These are phyloP conservation scores for Phaeotremella fagi DNA, from an alignment of 768 basidiomycete genomes.

Conservation along the genomic window DNA sequence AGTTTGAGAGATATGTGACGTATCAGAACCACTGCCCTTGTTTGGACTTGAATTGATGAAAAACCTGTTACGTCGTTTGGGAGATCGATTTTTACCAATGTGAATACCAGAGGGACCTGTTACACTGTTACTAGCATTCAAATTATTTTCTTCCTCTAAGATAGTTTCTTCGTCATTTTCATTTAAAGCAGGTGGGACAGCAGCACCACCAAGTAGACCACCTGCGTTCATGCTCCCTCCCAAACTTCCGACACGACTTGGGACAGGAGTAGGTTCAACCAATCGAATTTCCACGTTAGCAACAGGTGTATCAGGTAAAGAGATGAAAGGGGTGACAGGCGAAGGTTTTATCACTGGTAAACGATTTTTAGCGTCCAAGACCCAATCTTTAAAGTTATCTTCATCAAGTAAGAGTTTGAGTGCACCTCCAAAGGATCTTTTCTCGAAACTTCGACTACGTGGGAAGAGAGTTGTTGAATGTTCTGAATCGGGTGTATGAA, in stretches of 20 bases:
- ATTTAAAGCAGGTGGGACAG: slow-evolving; percentile 14
- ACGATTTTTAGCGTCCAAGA: slow-evolving; percentile 33
- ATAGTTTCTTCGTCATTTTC: slow-evolving; percentile 24
- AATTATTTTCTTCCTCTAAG: slow-evolving; percentile 4
- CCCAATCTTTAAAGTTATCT: slow-evolving; percentile 43
- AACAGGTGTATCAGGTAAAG: slow-evolving; percentile 36
- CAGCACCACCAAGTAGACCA: slow-evolving; percentile 9
- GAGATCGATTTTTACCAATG: slow-evolving; percentile 9
- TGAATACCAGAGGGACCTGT: slow-evolving; percentile 1
- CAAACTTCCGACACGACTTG: slow-evolving; percentile 42
- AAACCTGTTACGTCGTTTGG: slow-evolving; percentile 42
- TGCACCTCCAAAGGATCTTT: slow-evolving; percentile 30
- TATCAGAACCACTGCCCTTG: slow-evolving; percentile 35
- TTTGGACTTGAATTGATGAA: slow-evolving; percentile 41
- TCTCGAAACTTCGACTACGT: slow-evolving; percentile 9
- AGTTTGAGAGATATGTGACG: slow-evolving; percentile 18
- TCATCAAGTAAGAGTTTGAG: slow-evolving; percentile 31
- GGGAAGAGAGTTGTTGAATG: slow-evolving; percentile 6
- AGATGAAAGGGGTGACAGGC: slow-evolving; percentile 17
- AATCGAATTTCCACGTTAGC: slow-evolving; percentile 39
- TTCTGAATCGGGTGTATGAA: slow-evolving; percentile 17
- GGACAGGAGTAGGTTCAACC: slow-evolving; percentile 47
- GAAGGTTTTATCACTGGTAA: slow-evolving; percentile 2
- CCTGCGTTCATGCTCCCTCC: slow-evolving; percentile 32
- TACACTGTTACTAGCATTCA: too few species aligned